phyloP scores from a whole-genome alignment of 805 yeast species.

The Spathaspora gorwiae region DNA sequence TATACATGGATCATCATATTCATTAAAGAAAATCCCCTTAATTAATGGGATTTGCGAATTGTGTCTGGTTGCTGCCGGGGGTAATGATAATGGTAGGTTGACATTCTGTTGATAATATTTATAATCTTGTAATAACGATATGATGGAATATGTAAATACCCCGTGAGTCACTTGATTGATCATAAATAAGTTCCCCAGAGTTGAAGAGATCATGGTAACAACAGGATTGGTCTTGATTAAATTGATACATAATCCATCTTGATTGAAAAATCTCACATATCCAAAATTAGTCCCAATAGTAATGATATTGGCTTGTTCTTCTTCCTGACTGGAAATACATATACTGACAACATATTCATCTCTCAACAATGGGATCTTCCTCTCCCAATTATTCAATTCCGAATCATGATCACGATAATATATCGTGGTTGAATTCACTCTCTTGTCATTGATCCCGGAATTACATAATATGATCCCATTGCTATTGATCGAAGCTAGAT shows the following conservation, averaged over 20 bases:
- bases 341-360: conserved; percentile 64
- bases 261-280: conserved; percentile 63
- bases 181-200: conserved; percentile 47
- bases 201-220: conserved; percentile 63
- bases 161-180: conserved; percentile 38
- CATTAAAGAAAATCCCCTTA: conserved; percentile 77
- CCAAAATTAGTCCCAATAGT: conserved; percentile 76
- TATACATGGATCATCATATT: conserved; percentile 85
- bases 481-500: conserved; percentile 67
- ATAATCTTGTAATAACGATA: conserved; percentile 41
- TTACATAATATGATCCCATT: conserved; percentile 59
- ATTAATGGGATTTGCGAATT: conserved; percentile 28
- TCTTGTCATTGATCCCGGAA: conserved; percentile 21
- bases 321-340: conserved; percentile 40
- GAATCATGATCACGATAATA: conserved; percentile 56
- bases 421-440: conserved; percentile 36
- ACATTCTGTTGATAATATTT: conserved; percentile 37
- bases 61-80: conserved; percentile 1
- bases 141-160: conserved; percentile 44
- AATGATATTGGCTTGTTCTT: conserved; percentile 34
- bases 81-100: conserved; percentile 27
- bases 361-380: conserved; percentile 46
- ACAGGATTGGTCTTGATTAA: conserved; percentile 71
- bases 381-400: conserved; percentile 67
- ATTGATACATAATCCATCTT: conserved; percentile 67